Base-by-base conservation (phyloP, 1,139 yeast species). In the Waltiozyma sp. region DNA sequence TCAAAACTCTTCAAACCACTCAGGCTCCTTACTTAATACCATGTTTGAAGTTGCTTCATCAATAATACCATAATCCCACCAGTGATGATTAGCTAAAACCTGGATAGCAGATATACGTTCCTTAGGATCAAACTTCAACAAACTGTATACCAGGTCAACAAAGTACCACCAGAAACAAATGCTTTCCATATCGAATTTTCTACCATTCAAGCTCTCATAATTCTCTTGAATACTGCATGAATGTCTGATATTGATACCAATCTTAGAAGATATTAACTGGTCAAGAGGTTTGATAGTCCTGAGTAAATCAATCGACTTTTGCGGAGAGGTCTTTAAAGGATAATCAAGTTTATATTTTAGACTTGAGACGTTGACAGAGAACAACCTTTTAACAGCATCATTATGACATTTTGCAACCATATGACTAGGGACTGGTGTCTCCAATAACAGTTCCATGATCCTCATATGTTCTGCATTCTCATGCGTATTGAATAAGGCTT, bases 401-500 rank as follows among this genome's bases (percentile, higher is more conserved):
- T 48, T 47, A 7, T 48, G 50, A 15, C 53, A 44, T 33, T 41
- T 49, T 26, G 45, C 45, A 15, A 55, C 42, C 45, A 54, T 39
- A 13, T 49, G 36, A 9, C 41, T 43, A 18, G 58, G 57, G 2
- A 42, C 49, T 50, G 48, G 51, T 40, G 40, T 64, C 19, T 78
- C 78, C 38, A 80, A 66, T 16, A 89, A 75, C 51, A 77, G 79
- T 61, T 91, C 93, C 84, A 93, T 91, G 82, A 93, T 80, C 15
- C 95, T 95, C 59, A 93, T 69, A 64, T 93, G 98, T 61, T 91
- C 97, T 46, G 80, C 67, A 60, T 91, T 89, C 57, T 91, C 96
- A 61, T 91, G 96, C 1, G 97, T 93, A 51, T 86, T 89, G 62
- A 91, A 93, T 28, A 93, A 65, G 0, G 96, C 96, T 55, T 87